phyloP scores from a whole-genome alignment of 2,329 filamentous ascomycete genomes.

The Fusarium subtropicale region DNA sequence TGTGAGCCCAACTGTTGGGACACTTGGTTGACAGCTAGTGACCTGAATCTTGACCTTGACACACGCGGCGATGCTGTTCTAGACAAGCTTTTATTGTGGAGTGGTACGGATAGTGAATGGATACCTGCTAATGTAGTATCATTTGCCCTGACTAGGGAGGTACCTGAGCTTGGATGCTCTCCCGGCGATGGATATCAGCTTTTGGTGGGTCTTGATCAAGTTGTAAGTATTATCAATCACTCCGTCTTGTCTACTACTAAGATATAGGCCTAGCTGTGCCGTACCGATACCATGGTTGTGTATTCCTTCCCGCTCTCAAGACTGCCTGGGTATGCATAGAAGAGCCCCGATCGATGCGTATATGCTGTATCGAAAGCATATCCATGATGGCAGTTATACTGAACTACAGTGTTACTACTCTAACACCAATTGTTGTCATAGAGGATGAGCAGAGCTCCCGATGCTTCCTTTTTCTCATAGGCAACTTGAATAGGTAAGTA shows the following conservation, averaged over 20 bases:
- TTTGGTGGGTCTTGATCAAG: conserved; percentile 6
- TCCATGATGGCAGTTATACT: not conserved
- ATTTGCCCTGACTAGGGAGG: conserved; percentile 3
- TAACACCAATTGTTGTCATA: too few species aligned
- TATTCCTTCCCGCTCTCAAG: not conserved
- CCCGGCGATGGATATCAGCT: not conserved
- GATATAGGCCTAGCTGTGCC: not conserved
- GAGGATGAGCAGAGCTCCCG: not conserved
- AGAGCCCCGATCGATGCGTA: not conserved
- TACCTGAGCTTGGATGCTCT: not conserved
- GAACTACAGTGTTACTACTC: not conserved
- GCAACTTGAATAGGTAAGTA: not conserved
- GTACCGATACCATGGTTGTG: not conserved
- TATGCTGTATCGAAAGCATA: not conserved
- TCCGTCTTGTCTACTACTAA: not conserved
- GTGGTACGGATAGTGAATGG: not conserved
- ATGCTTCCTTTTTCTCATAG: not conserved
- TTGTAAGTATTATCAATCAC: not conserved
- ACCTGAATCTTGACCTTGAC: conserved; percentile 11
- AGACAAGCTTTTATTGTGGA: conserved; percentile 30
- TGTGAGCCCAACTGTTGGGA: not conserved
- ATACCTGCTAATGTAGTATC: not conserved
- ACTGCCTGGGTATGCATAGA: not conserved
- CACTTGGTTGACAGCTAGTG: not conserved
- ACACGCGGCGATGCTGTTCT: conserved; percentile 24